Base-by-base conservation (phyloP, 257 asterid genomes). In the Solanum stenotomum region DNA sequence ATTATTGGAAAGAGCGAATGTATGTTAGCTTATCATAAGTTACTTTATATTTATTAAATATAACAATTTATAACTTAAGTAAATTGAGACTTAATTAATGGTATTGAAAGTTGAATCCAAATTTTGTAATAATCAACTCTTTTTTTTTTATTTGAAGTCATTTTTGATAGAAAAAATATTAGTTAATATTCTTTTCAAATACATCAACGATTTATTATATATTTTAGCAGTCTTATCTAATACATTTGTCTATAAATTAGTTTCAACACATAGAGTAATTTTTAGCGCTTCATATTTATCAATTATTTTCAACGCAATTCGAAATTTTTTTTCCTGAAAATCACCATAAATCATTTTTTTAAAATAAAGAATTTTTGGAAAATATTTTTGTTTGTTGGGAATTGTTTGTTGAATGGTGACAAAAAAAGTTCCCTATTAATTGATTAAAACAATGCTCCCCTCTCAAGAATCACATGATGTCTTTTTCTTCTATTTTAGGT, bases 321-420 rank as follows among this genome's bases (percentile, higher is more conserved):
- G 8, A 8, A 0, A 0, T 9, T 2, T 23, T 23, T 63, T n/a
- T 1, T 1, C 29, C 16, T n/a, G 1, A 63, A n/a, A n/a, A 63
- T 63, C n/a, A 52, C 63, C 63, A 18, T 13, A 29, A 29, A 70
- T 27, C 20, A 5, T 67, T 67, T n/a, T 14, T 29, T 70, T 29
- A 0, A 2, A 15, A 68, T 13, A 14, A 31, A 27, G 16, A 0
- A 8, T 2, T 27, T 68, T 27, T 5, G 22, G 11, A 71, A 70
- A 71, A 71, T 7, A 15, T 7, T 31, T 15, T 29, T 72, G 25
- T 18, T 74, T 34, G 5, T 74, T 33, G 81, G 46, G 13, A 34
- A 34, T 35, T 75, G 6, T 75, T 20, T 75, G 11, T 75, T 75
- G 31, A 75, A 35, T 37, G 49, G 23, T 35, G 49, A 75, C 49